These are phyloP conservation scores for Claviceps africana DNA, from an alignment of 2,329 filamentous ascomycete genomes.

Conservation along the genomic window DNA sequence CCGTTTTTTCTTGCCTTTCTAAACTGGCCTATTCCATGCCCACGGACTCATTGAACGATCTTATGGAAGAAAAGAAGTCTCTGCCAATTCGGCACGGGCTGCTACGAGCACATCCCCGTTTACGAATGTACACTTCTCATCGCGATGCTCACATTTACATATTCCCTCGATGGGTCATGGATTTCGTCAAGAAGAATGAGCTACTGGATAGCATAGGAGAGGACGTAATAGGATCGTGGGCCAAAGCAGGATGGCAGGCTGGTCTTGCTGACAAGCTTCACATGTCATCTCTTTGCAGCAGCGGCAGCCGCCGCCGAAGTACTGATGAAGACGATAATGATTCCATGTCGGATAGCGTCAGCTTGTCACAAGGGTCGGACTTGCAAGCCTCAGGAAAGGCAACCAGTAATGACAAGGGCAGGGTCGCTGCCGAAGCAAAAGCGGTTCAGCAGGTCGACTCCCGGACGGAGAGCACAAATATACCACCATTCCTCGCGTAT, in stretches of 20 bases:
- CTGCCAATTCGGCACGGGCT: constrained; percentile 65
- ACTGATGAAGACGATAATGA: constrained; percentile 23
- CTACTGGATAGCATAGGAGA: constrained; percentile 79
- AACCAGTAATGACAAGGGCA: neutral
- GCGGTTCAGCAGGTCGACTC: neutral
- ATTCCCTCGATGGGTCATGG: constrained; percentile 80
- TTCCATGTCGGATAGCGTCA: constrained; percentile 15
- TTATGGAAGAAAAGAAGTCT: constrained; percentile 59
- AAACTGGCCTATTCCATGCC: constrained; percentile 76
- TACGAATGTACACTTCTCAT: constrained; percentile 71
- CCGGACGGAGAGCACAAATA: constrained; percentile 12
- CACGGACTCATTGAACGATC: constrained; percentile 77
- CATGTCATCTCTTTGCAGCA: constrained; percentile 44
- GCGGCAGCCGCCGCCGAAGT: constrained; percentile 22
- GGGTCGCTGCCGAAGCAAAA: neutral
- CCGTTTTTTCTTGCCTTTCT: constrained; percentile 54
- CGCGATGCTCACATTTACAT: constrained; percentile 92
- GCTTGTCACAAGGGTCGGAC: constrained; percentile 14
- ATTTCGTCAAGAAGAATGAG: constrained; percentile 68
- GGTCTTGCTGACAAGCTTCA: constrained; percentile 67
- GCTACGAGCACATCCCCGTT: constrained; percentile 56
- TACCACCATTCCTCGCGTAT: constrained; percentile 71
- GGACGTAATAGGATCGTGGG: constrained; percentile 89
- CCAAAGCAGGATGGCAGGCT: constrained; percentile 82
- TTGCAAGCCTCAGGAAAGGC: constrained; percentile 8